These are phyloP conservation scores for Solanum hybrid DNA, from an alignment of 305 asterid species.

Conservation along the genomic window DNA sequence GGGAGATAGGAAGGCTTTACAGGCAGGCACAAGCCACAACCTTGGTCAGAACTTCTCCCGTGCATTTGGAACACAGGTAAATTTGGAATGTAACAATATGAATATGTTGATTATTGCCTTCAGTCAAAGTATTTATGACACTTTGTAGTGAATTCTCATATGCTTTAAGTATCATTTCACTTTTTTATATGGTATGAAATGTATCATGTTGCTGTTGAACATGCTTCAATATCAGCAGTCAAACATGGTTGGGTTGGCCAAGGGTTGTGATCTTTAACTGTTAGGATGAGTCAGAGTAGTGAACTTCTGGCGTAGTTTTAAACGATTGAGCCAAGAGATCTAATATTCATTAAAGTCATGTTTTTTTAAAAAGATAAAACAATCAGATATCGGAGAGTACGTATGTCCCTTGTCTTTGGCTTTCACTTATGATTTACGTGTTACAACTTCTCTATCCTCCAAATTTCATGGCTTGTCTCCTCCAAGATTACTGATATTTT, in stretches of 20 bases:
- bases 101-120: neutral
- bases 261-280: neutral
- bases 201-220: neutral
- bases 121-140: neutral
- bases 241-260: neutral
- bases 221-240: neutral
- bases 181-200: neutral
- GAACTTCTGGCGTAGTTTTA: neutral
- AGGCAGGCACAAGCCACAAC: slow-evolving; percentile 97
- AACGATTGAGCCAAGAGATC: neutral
- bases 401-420: neutral
- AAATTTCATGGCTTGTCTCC: neutral
- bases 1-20: slow-evolving; percentile 98
- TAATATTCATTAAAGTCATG: neutral
- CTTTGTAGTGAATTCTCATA: neutral
- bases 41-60: slow-evolving; percentile 96
- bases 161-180: neutral
- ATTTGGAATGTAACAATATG: neutral
- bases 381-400: neutral
- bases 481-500: neutral
- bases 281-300: neutral
- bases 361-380: neutral
- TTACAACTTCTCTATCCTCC: neutral
- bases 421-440: neutral
- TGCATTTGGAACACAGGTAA: slow-evolving; percentile 88